Evolutionary conservation across 257 asterid species (phyloP).

Genomic region (Nicotiana noctiflora): DNA sequence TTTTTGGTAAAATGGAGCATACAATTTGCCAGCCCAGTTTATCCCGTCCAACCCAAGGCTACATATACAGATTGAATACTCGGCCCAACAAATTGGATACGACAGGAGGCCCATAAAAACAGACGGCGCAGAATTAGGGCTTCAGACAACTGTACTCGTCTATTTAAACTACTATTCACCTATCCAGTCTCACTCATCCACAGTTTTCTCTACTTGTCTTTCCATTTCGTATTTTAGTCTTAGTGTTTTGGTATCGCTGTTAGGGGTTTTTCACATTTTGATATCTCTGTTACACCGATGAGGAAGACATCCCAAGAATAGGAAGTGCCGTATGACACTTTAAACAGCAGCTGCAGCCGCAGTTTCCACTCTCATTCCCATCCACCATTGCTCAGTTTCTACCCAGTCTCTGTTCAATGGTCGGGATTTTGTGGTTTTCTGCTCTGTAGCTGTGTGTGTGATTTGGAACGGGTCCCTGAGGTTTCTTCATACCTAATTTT

Average conservation of each 20-base stretch:
- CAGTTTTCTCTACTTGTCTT: background rate
- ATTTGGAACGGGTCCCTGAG: constrained; percentile 81
- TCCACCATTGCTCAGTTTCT: constrained; percentile 29
- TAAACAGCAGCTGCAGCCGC: constrained; percentile 27
- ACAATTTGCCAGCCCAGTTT: no score
- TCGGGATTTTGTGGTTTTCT: constrained; percentile 30
- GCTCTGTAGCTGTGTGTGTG: constrained; percentile 42
- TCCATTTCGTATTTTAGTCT: no score
- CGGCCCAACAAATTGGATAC: background rate
- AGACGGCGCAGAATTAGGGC: constrained; percentile 3
- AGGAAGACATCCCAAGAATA: no score
- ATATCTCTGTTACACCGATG: constrained; percentile 37
- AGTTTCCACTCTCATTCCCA: constrained; percentile 21
- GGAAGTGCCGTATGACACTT: constrained; percentile 94
- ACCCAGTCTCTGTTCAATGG: constrained; percentile 27
- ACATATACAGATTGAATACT: no score
- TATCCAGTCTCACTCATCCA: background rate
- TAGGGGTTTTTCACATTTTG: no score
- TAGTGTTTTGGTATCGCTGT: no score
- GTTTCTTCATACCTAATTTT: background rate
- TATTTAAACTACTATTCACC: background rate
- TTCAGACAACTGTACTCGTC: background rate
- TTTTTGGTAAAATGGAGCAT: no score
- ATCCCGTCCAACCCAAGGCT: background rate
- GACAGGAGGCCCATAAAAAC: background rate